Evolutionary conservation across 495 filamentous ascomycete genomes (phyloP), one percentile per base, ranked within the genome.

Genomic region (Acidomyces sp.): DNA sequence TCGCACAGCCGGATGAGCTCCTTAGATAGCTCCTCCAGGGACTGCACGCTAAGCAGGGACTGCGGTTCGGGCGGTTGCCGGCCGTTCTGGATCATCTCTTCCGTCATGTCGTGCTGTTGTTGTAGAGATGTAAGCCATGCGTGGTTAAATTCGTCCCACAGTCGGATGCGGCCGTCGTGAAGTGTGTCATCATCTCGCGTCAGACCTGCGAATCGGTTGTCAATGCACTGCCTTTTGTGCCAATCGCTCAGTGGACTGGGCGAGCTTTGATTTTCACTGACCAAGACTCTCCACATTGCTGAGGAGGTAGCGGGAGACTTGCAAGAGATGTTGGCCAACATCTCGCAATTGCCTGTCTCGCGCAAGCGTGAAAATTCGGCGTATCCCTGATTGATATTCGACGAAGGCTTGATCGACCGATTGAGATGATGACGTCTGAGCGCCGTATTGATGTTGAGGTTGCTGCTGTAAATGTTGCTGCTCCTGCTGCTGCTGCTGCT

Each of bases 101-200:
- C 56, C 6, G 68, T 69, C 66, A 88, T 62, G 38, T 93, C 84
- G 54, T 82, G 85, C 55, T 97, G 86, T 48, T 74, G 79, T 54
- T 93, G 85, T 34, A 88, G 77, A 15, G 90, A 62, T 3, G 80
- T 75, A 24, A 96, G 74, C 90, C 90, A 97, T 49, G 85, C 90
- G 37, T 80, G 71, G 57, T 97, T 96, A 66, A 96, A 94, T 50
- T 95, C 80, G 51, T 78, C 78, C 90, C 90, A 97, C 22, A 96
- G 66, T 55, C 77, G 72, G 46, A 92, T 68, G 34, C 83, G 73
- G 41, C 85, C 75, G 23, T 63, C 57, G 49, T 87, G 72, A 23
- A 82, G 63, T 32, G 66, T 60, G 42, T 79, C 72, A 49, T 94
- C 78, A 62, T 97, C 90, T 40, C 71, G 72, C 38, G 76, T 64